Conservation (phyloP, 805 yeast genomes). For the Candida takata region DNA sequence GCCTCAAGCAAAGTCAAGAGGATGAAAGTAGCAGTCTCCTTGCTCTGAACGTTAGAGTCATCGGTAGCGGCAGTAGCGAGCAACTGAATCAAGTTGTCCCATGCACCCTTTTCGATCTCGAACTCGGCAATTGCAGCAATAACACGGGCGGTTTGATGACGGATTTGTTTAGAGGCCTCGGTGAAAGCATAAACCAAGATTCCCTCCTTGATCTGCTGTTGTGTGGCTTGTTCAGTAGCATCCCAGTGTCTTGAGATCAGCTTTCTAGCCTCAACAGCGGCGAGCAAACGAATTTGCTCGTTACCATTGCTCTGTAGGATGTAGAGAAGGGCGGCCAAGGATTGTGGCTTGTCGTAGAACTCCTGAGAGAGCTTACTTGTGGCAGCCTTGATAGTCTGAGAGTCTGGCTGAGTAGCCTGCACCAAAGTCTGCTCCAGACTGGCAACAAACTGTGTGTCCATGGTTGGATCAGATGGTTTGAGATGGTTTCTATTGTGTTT, state of each 20-base stretch:
- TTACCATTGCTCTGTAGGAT: conserved; percentile 65
- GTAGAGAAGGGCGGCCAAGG: conserved; percentile 78
- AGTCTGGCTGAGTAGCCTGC: conserved; percentile 76
- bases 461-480: conserved; percentile 1
- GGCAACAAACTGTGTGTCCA: conserved; percentile 58
- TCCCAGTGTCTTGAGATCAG: conserved; percentile 68
- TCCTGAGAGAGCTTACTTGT: conserved; percentile 66
- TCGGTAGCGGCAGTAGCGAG: conserved; percentile 63
- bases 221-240: conserved; percentile 34
- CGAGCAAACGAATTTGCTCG: conserved; percentile 75
- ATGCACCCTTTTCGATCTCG: conserved; percentile 61
- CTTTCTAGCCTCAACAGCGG: conserved; percentile 96
- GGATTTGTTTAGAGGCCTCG: conserved; percentile 56
- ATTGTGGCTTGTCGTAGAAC: conserved; percentile 60
- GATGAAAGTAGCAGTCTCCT: conserved; percentile 81
- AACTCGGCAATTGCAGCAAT: conserved; percentile 76
- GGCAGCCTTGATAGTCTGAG: conserved; percentile 76
- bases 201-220: conserved; percentile 58
- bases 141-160: conserved; percentile 87
- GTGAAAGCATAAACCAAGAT: conserved; percentile 62
- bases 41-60: conserved; percentile 35
- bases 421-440: conserved; percentile 73
- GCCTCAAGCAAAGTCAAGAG: conserved; percentile 73
- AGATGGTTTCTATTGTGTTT: background rate
- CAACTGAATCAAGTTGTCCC: conserved; percentile 73